Evolutionary conservation across 2,329 filamentous ascomycete species (phyloP), one percentile per base, ranked within the genome.

Genomic region (Purpureocillium takamizusanense): DNA sequence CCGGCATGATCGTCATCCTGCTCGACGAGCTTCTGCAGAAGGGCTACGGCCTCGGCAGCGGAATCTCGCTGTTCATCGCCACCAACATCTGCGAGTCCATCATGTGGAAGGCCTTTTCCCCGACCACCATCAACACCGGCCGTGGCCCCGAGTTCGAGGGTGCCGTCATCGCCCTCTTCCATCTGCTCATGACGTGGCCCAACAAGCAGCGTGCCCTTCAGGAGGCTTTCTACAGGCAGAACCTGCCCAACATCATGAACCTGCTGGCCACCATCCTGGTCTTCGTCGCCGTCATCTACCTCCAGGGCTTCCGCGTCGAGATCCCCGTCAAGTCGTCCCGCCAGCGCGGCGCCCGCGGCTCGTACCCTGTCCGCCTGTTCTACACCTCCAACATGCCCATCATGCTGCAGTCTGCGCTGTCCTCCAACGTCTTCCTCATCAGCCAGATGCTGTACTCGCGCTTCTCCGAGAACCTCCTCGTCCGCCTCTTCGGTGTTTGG

Each of bases 331-430:
- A 98, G 82, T 95, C 89, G 44, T 90, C 88, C 55, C 89, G 92
- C 70, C 92, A 98, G 78, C 89, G 92, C 76, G 92, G 92, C 67
- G 92, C 94, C 63, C 90, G 92, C 57, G 94, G 90, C 58, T 94
- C 89, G 31, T 98, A 97, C 78, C 92, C 92, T 56, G 81, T 98
- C 65, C 90, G 94, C 59, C 86, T 98, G 43, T 98, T 98, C 81
- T 98, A 98, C 74, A 98, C 92, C 61, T 95, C 89, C 65, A 98
- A 98, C 83, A 98, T 98, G 94, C 92, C 92, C 61, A 98, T 98
- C 70, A 98, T 98, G 92, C 78, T 98, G 64, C 94, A 98, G 74
- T 97, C 90, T 35, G 92, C 92, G 53, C 80, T 98, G 52, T 95
- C 87, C 51, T 95, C 90, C 76, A 98, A 98, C 76, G 80, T 98